Base-by-base conservation (phyloP, 169 alveolate species). In the Plasmodium chabaudi region DNA sequence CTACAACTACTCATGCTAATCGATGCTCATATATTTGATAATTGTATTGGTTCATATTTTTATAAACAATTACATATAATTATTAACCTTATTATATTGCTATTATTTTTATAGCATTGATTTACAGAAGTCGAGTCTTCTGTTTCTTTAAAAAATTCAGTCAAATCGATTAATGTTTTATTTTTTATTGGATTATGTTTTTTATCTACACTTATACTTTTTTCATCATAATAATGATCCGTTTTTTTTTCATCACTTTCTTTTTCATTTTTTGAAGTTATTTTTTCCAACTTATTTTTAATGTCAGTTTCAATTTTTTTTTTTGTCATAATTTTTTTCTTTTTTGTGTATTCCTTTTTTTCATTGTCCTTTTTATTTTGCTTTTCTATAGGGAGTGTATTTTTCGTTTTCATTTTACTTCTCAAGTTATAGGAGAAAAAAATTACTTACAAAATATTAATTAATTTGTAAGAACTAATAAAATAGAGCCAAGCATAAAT, bases 131-230 rank as follows among this genome's bases (percentile, higher is more conserved):
- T 13, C 9, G 42, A 65, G 10, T 39, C 49, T 47, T 79, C 82
- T 39, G 25, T 13, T 42, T 64, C 82, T 57, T 65, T 67, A 44
- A 17, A n/a, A 19, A 42, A 13, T 59, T 42, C 17, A 9, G 25
- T 17, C 55, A 53, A 12, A 59, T 79, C 89, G 42, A 53, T 9
- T 46, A 55, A 25, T 23, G 56, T 65, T 34, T 27, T 51, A 79
- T 79, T 79, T 71, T 79, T 79, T 67, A 79, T 39, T 12, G 51
- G n/a, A 42, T 65, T 19, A n/a, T 79, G 60, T 34, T 79, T 79
- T 79, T 79, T 79, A 53, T 79, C 89, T 12, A 12, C 19, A 65
- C 64, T 44, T 0, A 27, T 60, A 42, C 4, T 46, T 65, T 65
- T 79, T 15, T n/a, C 27, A 55, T 9, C 56, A 1, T 46, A 42